Evolutionary conservation across 2,329 filamentous ascomycete genomes (phyloP).

Genomic region (Penicillium polonicum): DNA sequence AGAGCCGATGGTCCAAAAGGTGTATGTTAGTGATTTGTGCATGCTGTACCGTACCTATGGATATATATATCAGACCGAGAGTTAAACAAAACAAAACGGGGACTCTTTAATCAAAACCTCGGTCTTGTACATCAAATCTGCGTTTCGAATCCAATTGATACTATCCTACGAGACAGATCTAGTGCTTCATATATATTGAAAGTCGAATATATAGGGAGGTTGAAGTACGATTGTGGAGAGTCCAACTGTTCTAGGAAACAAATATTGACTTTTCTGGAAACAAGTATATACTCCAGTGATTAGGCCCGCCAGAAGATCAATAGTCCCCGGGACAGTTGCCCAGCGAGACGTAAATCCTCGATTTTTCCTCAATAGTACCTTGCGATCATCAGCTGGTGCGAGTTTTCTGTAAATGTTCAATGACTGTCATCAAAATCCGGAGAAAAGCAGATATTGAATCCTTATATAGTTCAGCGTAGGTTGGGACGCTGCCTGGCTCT

Average conservation of each 20-base stretch:
- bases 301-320: too few species aligned
- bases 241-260: neutral
- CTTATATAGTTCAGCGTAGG: neutral
- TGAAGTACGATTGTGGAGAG: neutral
- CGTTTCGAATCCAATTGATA: neutral
- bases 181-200: too few species aligned
- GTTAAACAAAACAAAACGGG: neutral
- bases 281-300: neutral
- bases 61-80: neutral
- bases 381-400: too few species aligned
- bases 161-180: neutral
- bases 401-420: too few species aligned
- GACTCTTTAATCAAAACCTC: neutral
- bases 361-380: too few species aligned
- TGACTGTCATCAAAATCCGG: too few species aligned
- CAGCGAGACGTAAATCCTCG: too few species aligned
- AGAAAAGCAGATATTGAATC: too few species aligned
- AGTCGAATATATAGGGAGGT: too few species aligned
- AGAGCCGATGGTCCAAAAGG: neutral
- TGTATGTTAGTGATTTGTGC: neutral
- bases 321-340: too few species aligned
- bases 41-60: neutral
- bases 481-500: neutral
- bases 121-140: neutral
- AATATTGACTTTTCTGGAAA: neutral